Conservation (phyloP, 495 filamentous ascomycete genomes). For the Penicillium argentinense region DNA sequence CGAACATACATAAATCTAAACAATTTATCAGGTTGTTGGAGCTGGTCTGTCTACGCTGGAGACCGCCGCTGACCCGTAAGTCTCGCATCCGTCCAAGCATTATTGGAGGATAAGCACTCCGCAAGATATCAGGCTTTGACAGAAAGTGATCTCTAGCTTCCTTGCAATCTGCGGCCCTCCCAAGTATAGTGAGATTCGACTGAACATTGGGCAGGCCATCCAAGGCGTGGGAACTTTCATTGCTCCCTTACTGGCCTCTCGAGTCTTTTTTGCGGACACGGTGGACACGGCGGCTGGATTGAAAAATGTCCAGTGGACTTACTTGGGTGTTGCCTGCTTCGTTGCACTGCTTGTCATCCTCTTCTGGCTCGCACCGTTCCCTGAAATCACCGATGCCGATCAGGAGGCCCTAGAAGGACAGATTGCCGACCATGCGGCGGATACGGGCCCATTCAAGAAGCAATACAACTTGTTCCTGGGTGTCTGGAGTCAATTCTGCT, state of each 20-base stretch:
- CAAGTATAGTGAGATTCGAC: constrained; percentile 64
- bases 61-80: constrained; percentile 64
- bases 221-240: constrained; percentile 62
- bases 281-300: constrained; percentile 51
- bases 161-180: constrained; percentile 69
- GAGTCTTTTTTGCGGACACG: constrained; percentile 64
- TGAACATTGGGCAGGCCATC: constrained; percentile 67
- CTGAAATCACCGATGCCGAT: constrained; percentile 74
- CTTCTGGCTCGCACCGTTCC: constrained; percentile 65
- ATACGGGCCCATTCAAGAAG: constrained; percentile 55
- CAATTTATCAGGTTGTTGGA: constrained; percentile 54
- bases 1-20: background rate
- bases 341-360: constrained; percentile 62
- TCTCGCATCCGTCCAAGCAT: background rate
- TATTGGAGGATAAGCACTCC: background rate
- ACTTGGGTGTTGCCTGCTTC: constrained; percentile 69
- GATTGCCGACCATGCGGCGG: constrained; percentile 26
- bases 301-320: constrained; percentile 68
- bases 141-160: constrained; percentile 41
- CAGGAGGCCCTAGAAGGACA: constrained; percentile 57
- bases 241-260: constrained; percentile 64
- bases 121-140: no score
- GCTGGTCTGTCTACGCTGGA: constrained; percentile 69
- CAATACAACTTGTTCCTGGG: constrained; percentile 69
- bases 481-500: constrained; percentile 68